phyloP scores from a whole-genome alignment of 1,284 basidiomycete genomes.

The Puccinia horiana region DNA sequence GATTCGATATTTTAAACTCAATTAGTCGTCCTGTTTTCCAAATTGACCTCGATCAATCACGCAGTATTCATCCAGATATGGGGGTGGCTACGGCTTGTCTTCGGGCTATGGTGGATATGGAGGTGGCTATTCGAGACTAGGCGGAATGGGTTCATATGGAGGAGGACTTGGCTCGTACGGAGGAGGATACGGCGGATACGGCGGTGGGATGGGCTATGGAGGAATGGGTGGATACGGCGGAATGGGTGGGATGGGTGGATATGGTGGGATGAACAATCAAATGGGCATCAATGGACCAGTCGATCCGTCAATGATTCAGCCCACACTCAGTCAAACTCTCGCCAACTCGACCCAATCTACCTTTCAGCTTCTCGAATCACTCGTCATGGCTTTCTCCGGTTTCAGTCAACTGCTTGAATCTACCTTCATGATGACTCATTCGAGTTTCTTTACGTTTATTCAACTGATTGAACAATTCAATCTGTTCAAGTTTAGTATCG shows the following conservation, averaged over 20 bases:
- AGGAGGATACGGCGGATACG: conserved; percentile 59
- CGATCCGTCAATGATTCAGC: conserved; percentile 55
- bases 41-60: neutral
- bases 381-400: conserved; percentile 93
- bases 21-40: neutral
- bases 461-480: conserved; percentile 95
- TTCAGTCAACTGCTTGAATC: conserved; percentile 97
- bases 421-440: conserved; percentile 98
- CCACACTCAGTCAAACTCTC: conserved; percentile 80
- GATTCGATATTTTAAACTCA: neutral
- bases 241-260: conserved; percentile 62
- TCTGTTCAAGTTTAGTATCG: conserved; percentile 84
- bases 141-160: conserved; percentile 58
- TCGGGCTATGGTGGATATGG: neutral
- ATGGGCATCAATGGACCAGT: conserved; percentile 59
- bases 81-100: conserved; percentile 1
- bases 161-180: conserved; percentile 57
- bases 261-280: conserved; percentile 60
- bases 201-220: conserved; percentile 61
- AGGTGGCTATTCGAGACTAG: conserved; percentile 15
- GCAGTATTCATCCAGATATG: conserved; percentile 23
- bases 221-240: conserved; percentile 59
- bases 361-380: conserved; percentile 86
- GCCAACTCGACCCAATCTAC: conserved; percentile 87
- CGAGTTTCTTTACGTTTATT: conserved; percentile 97